Evolutionary conservation across 805 yeast species (phyloP), one percentile per base, ranked within the genome.

Genomic region (Lipomyces chichibuensis): DNA sequence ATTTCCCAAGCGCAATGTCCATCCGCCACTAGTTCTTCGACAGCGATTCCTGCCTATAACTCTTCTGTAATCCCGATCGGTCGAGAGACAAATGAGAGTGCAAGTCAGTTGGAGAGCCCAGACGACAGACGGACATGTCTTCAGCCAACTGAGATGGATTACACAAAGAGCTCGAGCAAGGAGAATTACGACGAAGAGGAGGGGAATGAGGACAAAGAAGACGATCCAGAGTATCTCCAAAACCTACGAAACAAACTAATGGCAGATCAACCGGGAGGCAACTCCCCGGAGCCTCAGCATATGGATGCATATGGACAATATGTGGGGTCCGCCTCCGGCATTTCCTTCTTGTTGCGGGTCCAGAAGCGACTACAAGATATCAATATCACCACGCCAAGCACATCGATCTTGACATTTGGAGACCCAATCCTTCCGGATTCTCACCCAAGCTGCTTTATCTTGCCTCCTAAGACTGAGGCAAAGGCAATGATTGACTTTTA

Each of bases 281-380:
- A 55, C 37, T 60, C 65, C 3, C 62, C 65, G 13, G 69, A 65
- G 17, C 57, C 60, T 6, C 13, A 60, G 13, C 63, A 62, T 39
- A 25, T 53, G 17, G 69, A 66, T 52, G 32, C 59, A n/a, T 62
- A 59, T 17, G 67, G 66, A 5, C 67, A 63, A 29, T 66, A 63
- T 35, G 63, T 64, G 2, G 69, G 69, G 4, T 63, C 66, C 1
- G 52, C 69, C 5, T 66, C 69, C 11, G 69, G 67, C 3, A 39
- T 66, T 14, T 57, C 69, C 14, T 66, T 66, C 37, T 33, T 27
- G 29, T 66, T 39, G 8, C 66, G 69, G 13, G 67, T 63, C 11
- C 64, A 56, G 62, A 57, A 64, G 9, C 35, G 62, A 9, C 61
- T 66, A 23, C 64, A 63, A 7, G 67, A 59, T 57, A 46, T 66